Evolutionary conservation across 139 green algal genomes (phyloP).

Genomic region (Parachlorella kessleri): DNA sequence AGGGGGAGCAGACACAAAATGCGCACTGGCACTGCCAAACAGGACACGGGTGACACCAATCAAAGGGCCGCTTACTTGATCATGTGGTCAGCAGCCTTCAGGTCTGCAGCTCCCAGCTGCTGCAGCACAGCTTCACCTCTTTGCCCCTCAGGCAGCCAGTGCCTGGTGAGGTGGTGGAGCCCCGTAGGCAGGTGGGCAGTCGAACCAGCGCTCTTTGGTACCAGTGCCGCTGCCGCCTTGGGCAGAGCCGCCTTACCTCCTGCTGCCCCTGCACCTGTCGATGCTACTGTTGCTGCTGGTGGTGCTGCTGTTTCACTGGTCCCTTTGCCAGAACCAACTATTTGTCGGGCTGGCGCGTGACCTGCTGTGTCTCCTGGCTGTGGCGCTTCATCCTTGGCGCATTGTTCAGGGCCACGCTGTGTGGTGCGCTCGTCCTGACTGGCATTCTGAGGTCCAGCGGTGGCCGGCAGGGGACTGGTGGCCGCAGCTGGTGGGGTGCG

Average conservation of each 20-base stretch:
- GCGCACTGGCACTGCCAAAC: too few relatives aligned
- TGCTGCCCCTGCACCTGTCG: not conserved
- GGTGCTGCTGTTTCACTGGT: not conserved
- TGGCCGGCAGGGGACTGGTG: too few relatives aligned
- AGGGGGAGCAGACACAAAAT: too few relatives aligned
- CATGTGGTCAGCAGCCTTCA: conserved; percentile 32
- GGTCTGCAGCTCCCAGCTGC: conserved; percentile 15
- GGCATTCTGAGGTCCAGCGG: too few relatives aligned
- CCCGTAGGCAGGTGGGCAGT: not conserved
- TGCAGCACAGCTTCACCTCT: conserved; percentile 33
- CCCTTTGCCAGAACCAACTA: not conserved
- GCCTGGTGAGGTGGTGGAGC: conserved; percentile 45
- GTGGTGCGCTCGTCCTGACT: too few relatives aligned
- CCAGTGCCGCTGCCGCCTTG: not conserved
- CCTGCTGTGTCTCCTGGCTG: too few relatives aligned
- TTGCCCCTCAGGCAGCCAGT: conserved; percentile 39
- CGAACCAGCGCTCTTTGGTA: not conserved
- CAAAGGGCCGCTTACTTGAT: conserved; percentile 14
- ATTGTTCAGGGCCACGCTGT: too few relatives aligned
- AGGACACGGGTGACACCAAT: too few relatives aligned
- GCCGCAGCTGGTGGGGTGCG: too few relatives aligned
- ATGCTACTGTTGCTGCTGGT: not conserved
- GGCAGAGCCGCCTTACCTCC: not conserved
- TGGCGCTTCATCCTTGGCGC: too few relatives aligned
- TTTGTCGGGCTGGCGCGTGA: too few relatives aligned